These are phyloP conservation scores for Magnaporthales sp. DNA, from an alignment of 2,329 filamentous ascomycete genomes.

Conservation along the genomic window DNA sequence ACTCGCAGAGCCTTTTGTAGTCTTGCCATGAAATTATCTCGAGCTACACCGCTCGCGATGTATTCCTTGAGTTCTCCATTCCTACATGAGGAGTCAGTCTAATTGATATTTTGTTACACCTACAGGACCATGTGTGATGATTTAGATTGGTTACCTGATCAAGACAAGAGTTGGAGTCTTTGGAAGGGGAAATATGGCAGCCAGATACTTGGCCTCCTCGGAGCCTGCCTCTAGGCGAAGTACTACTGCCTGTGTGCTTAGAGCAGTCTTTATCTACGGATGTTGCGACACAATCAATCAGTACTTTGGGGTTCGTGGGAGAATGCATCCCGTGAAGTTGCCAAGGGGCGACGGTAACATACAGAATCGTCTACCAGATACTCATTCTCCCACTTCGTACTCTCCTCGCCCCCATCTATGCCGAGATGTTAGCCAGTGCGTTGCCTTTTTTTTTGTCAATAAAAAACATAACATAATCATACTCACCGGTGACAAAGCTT, in stretches of 20 bases:
- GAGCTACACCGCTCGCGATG: constrained; percentile 53
- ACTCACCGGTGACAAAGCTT: constrained; percentile 72
- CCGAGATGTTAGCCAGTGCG: background rate
- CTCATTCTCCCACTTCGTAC: constrained; percentile 62
- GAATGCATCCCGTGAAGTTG: background rate
- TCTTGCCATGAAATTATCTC: constrained; percentile 56
- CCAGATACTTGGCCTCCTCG: constrained; percentile 72
- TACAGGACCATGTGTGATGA: background rate
- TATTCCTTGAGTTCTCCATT: constrained; percentile 74
- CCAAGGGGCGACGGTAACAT: constrained; percentile 12
- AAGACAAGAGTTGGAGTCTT: constrained; percentile 71
- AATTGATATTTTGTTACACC: background rate
- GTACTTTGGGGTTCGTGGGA: background rate
- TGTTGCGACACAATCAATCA: background rate
- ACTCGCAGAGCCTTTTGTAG: constrained; percentile 21
- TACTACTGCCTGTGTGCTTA: constrained; percentile 50
- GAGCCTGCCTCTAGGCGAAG: constrained; percentile 65
- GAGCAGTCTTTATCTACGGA: background rate
- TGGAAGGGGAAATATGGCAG: constrained; percentile 73
- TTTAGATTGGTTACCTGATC: constrained; percentile 51
- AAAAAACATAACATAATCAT: constrained; percentile 4
- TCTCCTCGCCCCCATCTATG: constrained; percentile 61
- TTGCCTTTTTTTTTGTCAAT: constrained; percentile 8
- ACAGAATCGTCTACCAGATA: constrained; percentile 53
- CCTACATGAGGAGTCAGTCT: constrained; percentile 24